Evolutionary conservation across 139 green algal species (phyloP).

Genomic region (Tetraselmis striata): DNA sequence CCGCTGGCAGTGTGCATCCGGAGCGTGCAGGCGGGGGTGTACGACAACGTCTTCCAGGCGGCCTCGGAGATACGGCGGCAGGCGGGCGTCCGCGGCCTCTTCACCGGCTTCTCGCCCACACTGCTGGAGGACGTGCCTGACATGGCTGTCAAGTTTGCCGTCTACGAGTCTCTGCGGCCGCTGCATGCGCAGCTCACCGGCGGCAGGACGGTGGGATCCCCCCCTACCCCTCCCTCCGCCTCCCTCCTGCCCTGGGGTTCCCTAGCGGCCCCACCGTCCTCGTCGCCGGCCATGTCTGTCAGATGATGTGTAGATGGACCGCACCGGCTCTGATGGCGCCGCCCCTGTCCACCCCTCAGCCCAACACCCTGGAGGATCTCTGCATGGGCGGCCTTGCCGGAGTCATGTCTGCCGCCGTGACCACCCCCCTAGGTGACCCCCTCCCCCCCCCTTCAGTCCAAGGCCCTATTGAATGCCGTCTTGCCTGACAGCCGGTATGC

Average conservation of each 20-base stretch:
- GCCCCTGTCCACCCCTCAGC: constrained; percentile 9
- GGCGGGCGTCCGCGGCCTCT: constrained; percentile 25
- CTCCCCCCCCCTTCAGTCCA: no score
- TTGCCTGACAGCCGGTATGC: no score
- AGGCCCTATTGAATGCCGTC: no score
- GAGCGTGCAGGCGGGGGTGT: constrained; percentile 58
- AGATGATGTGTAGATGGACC: no score
- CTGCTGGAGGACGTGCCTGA: constrained; percentile 87
- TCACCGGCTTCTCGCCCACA: constrained; percentile 75
- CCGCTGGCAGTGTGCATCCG: constrained; percentile 87
- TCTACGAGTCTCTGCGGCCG: constrained; percentile 72
- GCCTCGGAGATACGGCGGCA: constrained; percentile 37
- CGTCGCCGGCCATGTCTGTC: constrained; percentile 6
- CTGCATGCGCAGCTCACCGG: constrained; percentile 37
- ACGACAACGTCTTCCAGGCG: constrained; percentile 71
- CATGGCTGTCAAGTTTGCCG: constrained; percentile 88
- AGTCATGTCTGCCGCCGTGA: constrained; percentile 75
- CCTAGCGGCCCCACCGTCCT: constrained; percentile 7
- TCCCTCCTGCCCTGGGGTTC: neutral
- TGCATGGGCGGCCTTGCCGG: constrained; percentile 72
- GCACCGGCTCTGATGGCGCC: no score
- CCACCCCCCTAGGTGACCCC: constrained; percentile 60
- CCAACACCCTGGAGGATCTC: constrained; percentile 62
- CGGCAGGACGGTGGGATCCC: neutral
- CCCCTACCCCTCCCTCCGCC: neutral